phyloP scores from a whole-genome alignment of 129 eudicot species.

The Helianthus annuus region HanXRQr2.0-SUNRISE NC_035438.2:8116077-8116576 shows the following conservation, averaged over 20 bases:
- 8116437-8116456: conserved; percentile 81
- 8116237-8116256: conserved; percentile 46
- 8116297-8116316: conserved; percentile 73
- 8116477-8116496: conserved; percentile 63
- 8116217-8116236: conserved; percentile 68
- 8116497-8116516: conserved; percentile 45
- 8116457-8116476: conserved; percentile 58
- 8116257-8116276: not conserved
- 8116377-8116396: conserved; percentile 46
- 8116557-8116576: conserved; percentile 70
- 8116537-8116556: conserved; percentile 70
- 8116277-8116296: conserved; percentile 46
- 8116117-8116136: conserved; percentile 81
- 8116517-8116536: conserved; percentile 64
- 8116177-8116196: conserved; percentile 26
- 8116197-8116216: conserved; percentile 38
- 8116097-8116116: conserved; percentile 79
- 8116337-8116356: conserved; percentile 66
- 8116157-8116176: conserved; percentile 51
- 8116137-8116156: conserved; percentile 78
- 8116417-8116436: conserved; percentile 77
- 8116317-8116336: conserved; percentile 69
- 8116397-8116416: conserved; percentile 66
- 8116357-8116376: conserved; percentile 42
- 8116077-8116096: conserved; percentile 49